phyloP scores from a whole-genome alignment of 2,329 filamentous ascomycete species.

The Pezicula carpinea region DNA sequence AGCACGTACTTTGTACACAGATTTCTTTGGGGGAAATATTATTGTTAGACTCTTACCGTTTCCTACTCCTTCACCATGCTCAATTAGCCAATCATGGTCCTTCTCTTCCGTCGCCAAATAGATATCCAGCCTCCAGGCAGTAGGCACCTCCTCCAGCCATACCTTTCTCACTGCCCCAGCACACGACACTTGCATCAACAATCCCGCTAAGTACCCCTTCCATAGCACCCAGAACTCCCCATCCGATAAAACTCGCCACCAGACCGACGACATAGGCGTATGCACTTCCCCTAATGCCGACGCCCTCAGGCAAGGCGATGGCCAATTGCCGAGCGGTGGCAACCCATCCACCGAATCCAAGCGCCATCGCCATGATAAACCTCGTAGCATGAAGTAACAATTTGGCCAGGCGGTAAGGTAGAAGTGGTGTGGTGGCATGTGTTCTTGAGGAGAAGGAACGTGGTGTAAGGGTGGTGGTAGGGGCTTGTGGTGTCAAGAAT shows the following conservation, averaged over 20 bases:
- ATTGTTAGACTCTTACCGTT: too few relatives aligned
- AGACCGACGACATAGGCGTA: slow-evolving; percentile 94
- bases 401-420: slow-evolving; percentile 88
- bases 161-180: slow-evolving; percentile 85
- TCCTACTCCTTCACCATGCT: too few relatives aligned
- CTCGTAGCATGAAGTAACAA: slow-evolving; percentile 86
- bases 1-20: too few relatives aligned
- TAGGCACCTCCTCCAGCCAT: slow-evolving; percentile 69
- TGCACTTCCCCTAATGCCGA: slow-evolving; percentile 67
- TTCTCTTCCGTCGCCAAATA: slow-evolving; percentile 67
- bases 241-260: slow-evolving; percentile 90
- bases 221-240: slow-evolving; percentile 86
- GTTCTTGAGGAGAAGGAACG: slow-evolving; percentile 42
- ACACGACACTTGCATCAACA: slow-evolving; percentile 83
- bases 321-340: slow-evolving; percentile 77
- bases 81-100: neutral
- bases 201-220: slow-evolving; percentile 84
- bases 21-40: too few relatives aligned
- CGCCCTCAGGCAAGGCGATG: slow-evolving; percentile 47
- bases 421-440: slow-evolving; percentile 49
- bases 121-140: slow-evolving; percentile 83
- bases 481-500: slow-evolving; percentile 68
- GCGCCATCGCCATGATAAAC: slow-evolving; percentile 81
- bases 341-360: slow-evolving; percentile 97
- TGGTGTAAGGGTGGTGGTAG: slow-evolving; percentile 67